Percentiles rank a stretch among this genome's conserved stretches.
These are phyloP conservation scores for Phragmites australis DNA, from an alignment of 176 grass and related monocot species.

Conservation along the genomic window DNA sequence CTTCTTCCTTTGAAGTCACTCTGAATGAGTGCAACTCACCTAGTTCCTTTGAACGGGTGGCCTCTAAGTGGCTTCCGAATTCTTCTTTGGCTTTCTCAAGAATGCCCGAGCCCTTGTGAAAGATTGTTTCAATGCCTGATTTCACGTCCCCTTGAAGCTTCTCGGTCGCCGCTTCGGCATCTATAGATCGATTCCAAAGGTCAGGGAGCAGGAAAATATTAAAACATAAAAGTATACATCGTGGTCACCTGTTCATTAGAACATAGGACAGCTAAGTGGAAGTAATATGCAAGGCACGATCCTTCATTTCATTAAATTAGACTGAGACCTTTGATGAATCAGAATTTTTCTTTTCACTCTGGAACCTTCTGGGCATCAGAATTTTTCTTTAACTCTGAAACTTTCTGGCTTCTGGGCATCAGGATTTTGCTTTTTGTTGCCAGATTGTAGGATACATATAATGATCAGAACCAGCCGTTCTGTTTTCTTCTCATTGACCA, in stretches of 20 bases:
- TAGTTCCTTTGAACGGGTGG: slow-evolving; percentile 28
- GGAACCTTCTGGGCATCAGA: not conserved
- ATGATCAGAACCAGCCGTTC: not conserved
- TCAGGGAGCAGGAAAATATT: slow-evolving; percentile 27
- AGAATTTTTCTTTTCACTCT: not conserved
- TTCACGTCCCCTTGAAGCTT: slow-evolving; percentile 46
- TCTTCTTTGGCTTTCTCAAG: slow-evolving; percentile 46
- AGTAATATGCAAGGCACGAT: slow-evolving; percentile 34
- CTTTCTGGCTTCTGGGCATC: not conserved
- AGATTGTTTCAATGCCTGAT: slow-evolving; percentile 38
- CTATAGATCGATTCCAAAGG: slow-evolving; percentile 25
- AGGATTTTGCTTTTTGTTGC: not conserved
- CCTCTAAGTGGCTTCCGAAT: slow-evolving; percentile 31
- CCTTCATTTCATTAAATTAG: slow-evolving; percentile 2
- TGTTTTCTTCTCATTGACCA: slow-evolving; percentile 23
- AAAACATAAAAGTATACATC: not conserved
- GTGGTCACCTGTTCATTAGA: slow-evolving; percentile 7
- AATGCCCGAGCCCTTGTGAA: slow-evolving; percentile 33
- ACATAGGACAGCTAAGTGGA: not conserved
- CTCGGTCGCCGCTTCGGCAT: slow-evolving; percentile 23
- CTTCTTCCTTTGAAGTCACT: slow-evolving; percentile 19
- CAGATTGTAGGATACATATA: not conserved
- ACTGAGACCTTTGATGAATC: slow-evolving; percentile 5
- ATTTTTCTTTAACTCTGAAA: not conserved
- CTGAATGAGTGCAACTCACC: slow-evolving; percentile 41